These are phyloP conservation scores for Solanum corneliomulleri DNA, from an alignment of 257 asterid species.

Conservation along the genomic window DNA sequence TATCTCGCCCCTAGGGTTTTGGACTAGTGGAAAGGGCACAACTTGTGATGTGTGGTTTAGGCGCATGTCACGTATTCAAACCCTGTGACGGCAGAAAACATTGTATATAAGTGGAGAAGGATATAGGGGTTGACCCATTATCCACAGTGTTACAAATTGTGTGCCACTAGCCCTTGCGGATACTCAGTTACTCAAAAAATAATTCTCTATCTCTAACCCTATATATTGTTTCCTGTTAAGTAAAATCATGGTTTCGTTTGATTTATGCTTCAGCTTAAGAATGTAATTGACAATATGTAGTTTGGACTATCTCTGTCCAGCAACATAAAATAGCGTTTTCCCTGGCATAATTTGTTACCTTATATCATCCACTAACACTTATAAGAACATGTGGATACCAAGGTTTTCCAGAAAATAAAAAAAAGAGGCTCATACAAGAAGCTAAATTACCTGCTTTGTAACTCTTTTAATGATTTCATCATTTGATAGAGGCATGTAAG, in stretches of 20 bases:
- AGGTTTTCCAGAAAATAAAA: not conserved
- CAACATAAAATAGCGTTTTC: not conserved
- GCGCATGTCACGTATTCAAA: not conserved
- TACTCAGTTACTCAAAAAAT: not conserved
- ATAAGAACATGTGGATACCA: not conserved
- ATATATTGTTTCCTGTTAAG: not conserved
- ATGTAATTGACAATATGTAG: not conserved
- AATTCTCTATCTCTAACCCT: not conserved
- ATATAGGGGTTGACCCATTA: not conserved
- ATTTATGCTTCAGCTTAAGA: not conserved
- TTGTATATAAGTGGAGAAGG: not conserved
- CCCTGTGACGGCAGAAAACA: not conserved
- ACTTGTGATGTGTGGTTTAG: not conserved
- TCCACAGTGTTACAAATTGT: not conserved
- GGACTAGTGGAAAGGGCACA: not conserved
- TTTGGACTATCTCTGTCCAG: not conserved
- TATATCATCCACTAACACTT: not conserved
- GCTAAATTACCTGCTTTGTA: constrained; percentile 58
- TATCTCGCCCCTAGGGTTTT: not conserved
- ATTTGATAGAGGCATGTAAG: constrained; percentile 91
- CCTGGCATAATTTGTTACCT: not conserved
- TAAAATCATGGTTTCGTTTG: not conserved
- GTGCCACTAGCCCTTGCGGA: not conserved
- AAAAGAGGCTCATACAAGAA: not conserved
- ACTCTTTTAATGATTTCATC: constrained; percentile 85